Base-by-base conservation (phyloP, 2,329 filamentous ascomycete species). In the Diplocarpon mali region DNA sequence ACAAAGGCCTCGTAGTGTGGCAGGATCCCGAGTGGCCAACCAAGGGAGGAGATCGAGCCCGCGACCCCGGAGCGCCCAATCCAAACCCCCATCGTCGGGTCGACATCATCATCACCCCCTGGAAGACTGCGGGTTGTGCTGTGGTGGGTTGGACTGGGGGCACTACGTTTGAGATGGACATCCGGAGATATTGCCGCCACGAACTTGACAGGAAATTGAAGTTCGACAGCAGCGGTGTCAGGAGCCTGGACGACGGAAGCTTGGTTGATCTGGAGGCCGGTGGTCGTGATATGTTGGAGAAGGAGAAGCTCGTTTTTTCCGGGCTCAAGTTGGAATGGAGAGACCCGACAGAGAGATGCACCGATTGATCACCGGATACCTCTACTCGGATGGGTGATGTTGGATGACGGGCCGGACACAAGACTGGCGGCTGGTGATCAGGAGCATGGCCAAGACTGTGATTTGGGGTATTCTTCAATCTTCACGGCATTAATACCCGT, bases 1-100 rank as follows among this genome's bases (percentile, higher is more conserved):
- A 96, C 62, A 95, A 95, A 62, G 88, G 88, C 0, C 67, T 96
- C 42, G 83, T 95, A 1, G 87, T 95, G 0, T 96, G 90, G 90
- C 85, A 94, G 60, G 71, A 88, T 57, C 81, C 81, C 0, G 40
- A 63, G 4, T 73, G 66, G 61, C 61, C 65, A 60, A 62, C 59
- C 0, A 64, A 64, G 45, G 58, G 57, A 1, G 61, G 47, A 12
- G 67, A 67, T 39, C 13, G 34, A 29, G 42, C n/a, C 29, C 40
- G 15, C 3, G 41, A 53, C 39, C 53, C 47, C 2, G 46, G 50
- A 20, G 62, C 65, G 1, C 76, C 74, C 57, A 89, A 88, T 48
- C 73, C 78, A 0, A 86, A 87, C 54, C 72, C 75, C 1, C 90
- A 95, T 60, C 77, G 88, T 15, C 73, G 90, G 37, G 89, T 96